Percentiles rank a stretch among this genome's conserved stretches.
Conservation (phyloP, 1,139 yeast genomes). For the Candida labiduridarum region DNA sequence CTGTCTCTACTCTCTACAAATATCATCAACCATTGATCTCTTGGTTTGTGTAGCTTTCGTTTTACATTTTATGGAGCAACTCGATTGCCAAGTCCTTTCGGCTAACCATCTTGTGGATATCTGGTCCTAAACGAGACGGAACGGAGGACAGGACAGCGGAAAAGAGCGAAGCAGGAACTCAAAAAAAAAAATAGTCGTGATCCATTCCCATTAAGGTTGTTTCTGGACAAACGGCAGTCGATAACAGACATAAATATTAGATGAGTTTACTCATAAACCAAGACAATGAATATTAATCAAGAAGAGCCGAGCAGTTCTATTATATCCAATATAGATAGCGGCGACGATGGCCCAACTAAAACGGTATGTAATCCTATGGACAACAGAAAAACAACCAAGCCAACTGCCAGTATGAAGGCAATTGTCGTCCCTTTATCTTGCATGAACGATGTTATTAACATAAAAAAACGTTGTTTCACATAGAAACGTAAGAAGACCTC, state of each 20-base stretch:
- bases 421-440: background rate
- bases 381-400: background rate
- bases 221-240: background rate
- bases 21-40: background rate
- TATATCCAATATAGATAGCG: background rate
- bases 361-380: background rate
- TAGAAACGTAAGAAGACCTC: constrained; percentile 60
- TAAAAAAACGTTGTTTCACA: background rate
- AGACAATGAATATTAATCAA: background rate
- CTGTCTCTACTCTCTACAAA: too few species aligned
- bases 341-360: background rate
- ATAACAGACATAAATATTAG: background rate
- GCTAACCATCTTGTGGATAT: too few species aligned
- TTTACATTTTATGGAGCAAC: too few species aligned
- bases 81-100: too few species aligned
- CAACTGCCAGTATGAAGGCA: background rate
- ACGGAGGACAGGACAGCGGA: background rate
- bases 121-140: background rate
- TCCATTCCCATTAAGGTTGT: background rate
- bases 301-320: background rate
- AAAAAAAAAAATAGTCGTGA: background rate
- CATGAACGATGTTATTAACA: constrained; percentile 7
- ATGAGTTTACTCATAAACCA: background rate
- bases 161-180: background rate
- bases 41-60: too few species aligned